Base-by-base conservation (phyloP, 2,329 filamentous ascomycete species). In the Hypoxylon sp. region DNA sequence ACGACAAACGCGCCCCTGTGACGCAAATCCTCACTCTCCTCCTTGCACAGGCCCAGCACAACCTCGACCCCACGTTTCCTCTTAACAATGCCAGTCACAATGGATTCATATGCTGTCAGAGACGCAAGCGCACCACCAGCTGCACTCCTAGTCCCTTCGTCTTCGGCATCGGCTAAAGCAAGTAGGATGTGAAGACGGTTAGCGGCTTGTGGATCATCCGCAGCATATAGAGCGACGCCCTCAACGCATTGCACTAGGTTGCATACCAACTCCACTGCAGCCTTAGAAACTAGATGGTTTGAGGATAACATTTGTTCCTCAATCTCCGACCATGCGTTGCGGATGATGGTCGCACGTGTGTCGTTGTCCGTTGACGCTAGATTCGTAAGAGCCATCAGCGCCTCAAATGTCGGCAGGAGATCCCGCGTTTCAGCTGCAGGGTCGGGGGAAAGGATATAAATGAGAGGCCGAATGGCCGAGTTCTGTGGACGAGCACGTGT, bases 321-420 rank as follows among this genome's bases (percentile, higher is more conserved):
- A 44, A 97, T 85, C 18, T 88, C 87, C 0, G 88, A 77, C 87
- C 93, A 97, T 0, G 90, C 88, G 3, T 86, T 82, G 8, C 91
- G 88, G 33, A 97, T 88, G 51, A 97, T 94, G 14, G 85, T 82
- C 33, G 85, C 83, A 45, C 90, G 86, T 4, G 87, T 84, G 4
- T 88, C 86, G 32, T 90, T 85, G 55, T 94, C 90, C 11, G 90
- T 87, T 0, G 93, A 96, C 0, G 95, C 96, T 6, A 99, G 86
- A 72, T 99, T 99, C 0, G 96, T 98, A 33, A 99, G 86, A 0
- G 96, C 95, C 77, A 98, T 91, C 7, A 99, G 85, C 0, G 91
- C 86, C 78, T 99, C 96, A 71, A 98, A 99, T 0, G 91, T 89
- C 0, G 96, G 93, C 0, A 99, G 85, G 12, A 98, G 86, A 76